These are phyloP conservation scores for Puccinia novopanici DNA, from an alignment of 1,284 basidiomycete species.

Conservation along the genomic window DNA sequence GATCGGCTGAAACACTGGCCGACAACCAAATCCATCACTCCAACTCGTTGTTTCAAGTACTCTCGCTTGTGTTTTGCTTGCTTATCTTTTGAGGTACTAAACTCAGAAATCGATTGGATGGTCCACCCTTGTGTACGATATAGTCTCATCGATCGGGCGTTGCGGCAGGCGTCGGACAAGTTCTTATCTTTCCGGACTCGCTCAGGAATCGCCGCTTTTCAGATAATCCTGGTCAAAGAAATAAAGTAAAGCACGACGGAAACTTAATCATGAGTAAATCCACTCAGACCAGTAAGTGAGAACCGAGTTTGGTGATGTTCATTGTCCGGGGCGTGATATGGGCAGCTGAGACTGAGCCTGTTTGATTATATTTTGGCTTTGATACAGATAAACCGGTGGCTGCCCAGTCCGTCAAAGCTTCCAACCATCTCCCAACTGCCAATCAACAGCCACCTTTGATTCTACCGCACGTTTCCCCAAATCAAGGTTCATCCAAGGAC, in stretches of 20 bases:
- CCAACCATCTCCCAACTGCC: not conserved
- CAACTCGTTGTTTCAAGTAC: not conserved
- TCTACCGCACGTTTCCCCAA: slow-evolving; percentile 17
- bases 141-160: not conserved
- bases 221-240: not conserved
- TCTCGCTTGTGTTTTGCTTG: not conserved
- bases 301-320: not conserved
- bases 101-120: not conserved
- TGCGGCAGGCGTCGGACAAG: not conserved
- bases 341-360: not conserved
- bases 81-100: not conserved
- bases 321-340: not conserved
- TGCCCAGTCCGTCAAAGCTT: not conserved
- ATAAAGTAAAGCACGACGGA: not conserved
- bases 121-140: not conserved
- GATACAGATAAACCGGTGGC: slow-evolving; percentile 5
- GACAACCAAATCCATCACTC: not conserved
- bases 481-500: slow-evolving; percentile 39
- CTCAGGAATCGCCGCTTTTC: not conserved
- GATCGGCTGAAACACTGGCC: not conserved
- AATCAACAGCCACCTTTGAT: slow-evolving; percentile 10
- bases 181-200: not conserved
- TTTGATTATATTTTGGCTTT: not conserved
- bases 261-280: slow-evolving; percentile 1
- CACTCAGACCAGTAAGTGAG: not conserved